Conservation (phyloP, 2,329 filamentous ascomycete genomes). For the Metarhizium anisopliae region DNA sequence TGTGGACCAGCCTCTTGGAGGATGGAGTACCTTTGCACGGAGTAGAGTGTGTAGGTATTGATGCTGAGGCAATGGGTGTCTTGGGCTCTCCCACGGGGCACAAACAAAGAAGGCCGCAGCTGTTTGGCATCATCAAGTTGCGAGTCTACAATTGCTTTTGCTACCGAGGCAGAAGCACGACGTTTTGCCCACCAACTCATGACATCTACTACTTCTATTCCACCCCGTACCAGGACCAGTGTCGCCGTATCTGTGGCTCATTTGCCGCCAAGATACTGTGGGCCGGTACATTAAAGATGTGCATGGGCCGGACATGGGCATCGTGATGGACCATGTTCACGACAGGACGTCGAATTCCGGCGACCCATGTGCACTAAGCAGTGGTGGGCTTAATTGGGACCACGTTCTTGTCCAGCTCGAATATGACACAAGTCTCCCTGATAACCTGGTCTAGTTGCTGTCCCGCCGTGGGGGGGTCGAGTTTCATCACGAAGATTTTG, state of each 20-base stretch:
- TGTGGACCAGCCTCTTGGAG: not conserved
- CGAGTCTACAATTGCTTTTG: not conserved
- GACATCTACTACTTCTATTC: too few relatives aligned
- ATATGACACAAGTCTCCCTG: not conserved
- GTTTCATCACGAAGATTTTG: not conserved
- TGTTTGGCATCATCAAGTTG: not conserved
- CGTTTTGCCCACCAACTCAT: too few relatives aligned
- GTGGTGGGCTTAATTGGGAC: not conserved
- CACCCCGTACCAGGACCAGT: too few relatives aligned
- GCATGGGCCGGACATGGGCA: constrained; percentile 2
- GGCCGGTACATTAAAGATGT: constrained; percentile 2
- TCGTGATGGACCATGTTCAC: constrained; percentile 1
- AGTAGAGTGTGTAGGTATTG: too few relatives aligned
- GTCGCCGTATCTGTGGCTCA: not conserved
- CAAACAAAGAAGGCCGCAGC: too few relatives aligned
- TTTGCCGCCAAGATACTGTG: constrained; percentile 2
- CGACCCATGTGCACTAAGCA: not conserved
- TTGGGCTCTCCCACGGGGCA: not conserved
- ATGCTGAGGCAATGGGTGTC: not conserved
- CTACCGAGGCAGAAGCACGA: too few relatives aligned
- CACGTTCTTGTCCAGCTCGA: not conserved
- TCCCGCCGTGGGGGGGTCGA: not conserved
- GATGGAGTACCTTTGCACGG: not conserved
- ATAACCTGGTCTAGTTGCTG: not conserved
- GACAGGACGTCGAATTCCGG: not conserved